Percentiles rank a stretch among this genome's conserved stretches.
These are phyloP conservation scores for Paramecium tetraurelia DNA, from an alignment of 73 alveolate species.

Conservation along the genomic window DNA sequence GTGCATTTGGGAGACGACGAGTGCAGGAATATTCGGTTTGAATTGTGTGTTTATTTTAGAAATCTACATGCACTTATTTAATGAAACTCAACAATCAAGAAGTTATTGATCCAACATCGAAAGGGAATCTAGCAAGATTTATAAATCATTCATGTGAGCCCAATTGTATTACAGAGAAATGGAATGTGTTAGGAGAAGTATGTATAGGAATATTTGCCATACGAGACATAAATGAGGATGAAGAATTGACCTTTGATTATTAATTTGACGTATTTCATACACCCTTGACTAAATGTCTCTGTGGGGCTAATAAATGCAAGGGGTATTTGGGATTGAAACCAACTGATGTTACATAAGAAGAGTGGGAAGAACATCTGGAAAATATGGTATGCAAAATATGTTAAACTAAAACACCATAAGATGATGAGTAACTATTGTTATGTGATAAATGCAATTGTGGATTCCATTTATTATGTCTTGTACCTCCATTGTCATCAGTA, in stretches of 20 bases:
- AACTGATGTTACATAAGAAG: conserved; percentile 60
- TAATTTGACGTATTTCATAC: conserved; percentile 94
- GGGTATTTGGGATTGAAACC: conserved; percentile 94
- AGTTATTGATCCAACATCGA: conserved; percentile 96
- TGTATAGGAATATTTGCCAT: conserved; percentile 96
- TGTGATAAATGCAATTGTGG: conserved; percentile 71
- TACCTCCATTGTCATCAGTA: conserved; percentile 58
- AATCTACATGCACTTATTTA: conserved; percentile 91
- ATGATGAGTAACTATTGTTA: conserved; percentile 58
- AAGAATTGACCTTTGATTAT: conserved; percentile 95
- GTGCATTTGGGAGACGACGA: conserved; percentile 86
- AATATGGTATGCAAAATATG: conserved; percentile 63
- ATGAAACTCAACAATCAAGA: conserved; percentile 89
- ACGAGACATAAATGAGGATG: conserved; percentile 91
- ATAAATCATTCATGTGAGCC: conserved; percentile 99
- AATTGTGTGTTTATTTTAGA: conserved; percentile 9
- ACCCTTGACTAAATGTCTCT: conserved; percentile 92
- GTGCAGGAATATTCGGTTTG: conserved; percentile 83
- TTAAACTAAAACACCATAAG: conserved; percentile 52
- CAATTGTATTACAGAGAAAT: conserved; percentile 96
- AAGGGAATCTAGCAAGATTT: conserved; percentile 97
- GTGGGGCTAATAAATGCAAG: conserved; percentile 92
- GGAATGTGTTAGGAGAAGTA: conserved; percentile 97
- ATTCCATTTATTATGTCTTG: conserved; percentile 58
- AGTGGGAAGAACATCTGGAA: conserved; percentile 66